Evolutionary conservation across 2,329 filamentous ascomycete species (phyloP).

Genomic region (Arthrobotrys iridis): DNA sequence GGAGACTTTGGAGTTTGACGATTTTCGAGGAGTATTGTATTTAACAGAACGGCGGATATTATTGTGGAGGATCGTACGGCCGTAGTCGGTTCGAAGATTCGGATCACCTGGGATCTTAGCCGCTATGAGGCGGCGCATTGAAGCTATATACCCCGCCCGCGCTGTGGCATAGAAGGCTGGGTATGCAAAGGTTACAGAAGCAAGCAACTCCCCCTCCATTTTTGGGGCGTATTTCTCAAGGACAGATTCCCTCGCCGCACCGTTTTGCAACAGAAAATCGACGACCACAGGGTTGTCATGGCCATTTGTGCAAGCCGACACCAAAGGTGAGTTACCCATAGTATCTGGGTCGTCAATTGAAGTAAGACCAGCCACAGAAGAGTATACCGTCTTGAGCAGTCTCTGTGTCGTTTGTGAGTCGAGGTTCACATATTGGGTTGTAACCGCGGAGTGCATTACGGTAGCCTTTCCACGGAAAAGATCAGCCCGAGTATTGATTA

Average conservation of each 20-base stretch:
- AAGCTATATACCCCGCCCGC: conserved; percentile 47
- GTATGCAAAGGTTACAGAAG: not conserved
- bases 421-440: conserved; percentile 42
- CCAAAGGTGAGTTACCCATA: conserved; percentile 35
- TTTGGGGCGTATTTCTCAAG: conserved; percentile 11
- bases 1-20: conserved; percentile 39
- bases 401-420: conserved; percentile 8
- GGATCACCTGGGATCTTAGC: conserved; percentile 30
- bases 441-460: conserved; percentile 44
- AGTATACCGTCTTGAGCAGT: conserved; percentile 30
- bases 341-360: conserved; percentile 46
- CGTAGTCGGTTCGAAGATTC: conserved; percentile 37
- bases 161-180: conserved; percentile 43
- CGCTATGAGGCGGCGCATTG: conserved; percentile 44
- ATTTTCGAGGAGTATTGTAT: conserved; percentile 44
- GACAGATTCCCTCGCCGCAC: conserved; percentile 6
- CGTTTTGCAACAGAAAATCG: conserved; percentile 31
- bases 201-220: not conserved
- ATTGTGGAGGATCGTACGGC: conserved; percentile 36
- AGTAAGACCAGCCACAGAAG: conserved; percentile 35
- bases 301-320: conserved; percentile 41
- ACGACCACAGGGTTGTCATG: conserved; percentile 41
- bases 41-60: conserved; percentile 46
- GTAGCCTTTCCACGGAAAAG: conserved; percentile 47
- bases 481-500: conserved; percentile 38